A percentile compares a stretch with the other conserved stretches of the same genome.
Conservation (phyloP, 805 yeast species). For the Wickerhamiella galacta region DNA sequence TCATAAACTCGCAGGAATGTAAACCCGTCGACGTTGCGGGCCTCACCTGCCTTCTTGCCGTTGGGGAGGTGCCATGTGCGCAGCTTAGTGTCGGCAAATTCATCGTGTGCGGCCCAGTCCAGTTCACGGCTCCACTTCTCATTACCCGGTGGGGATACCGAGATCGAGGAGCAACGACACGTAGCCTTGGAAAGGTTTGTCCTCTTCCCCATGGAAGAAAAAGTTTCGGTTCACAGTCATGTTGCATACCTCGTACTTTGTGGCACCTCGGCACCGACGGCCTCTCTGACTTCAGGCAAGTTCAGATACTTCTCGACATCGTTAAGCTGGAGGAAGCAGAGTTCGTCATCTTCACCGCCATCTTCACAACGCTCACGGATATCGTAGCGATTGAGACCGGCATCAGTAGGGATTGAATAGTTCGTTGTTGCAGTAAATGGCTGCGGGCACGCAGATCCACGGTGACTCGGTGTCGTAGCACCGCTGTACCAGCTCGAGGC, state of each 20-base stretch:
- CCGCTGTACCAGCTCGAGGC: slow-evolving; percentile 49
- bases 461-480: slow-evolving; percentile 60
- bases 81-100: slow-evolving; percentile 26
- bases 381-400: slow-evolving; percentile 80
- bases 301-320: slow-evolving; percentile 65
- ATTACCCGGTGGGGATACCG: slow-evolving; percentile 69
- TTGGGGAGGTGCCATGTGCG: slow-evolving; percentile 17
- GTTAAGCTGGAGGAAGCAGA: slow-evolving; percentile 61
- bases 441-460: slow-evolving; percentile 80
- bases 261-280: slow-evolving; percentile 69
- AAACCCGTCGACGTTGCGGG: slow-evolving; percentile 42
- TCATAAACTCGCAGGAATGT: slow-evolving; percentile 67
- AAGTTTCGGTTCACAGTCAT: slow-evolving; percentile 63
- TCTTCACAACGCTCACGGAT: slow-evolving; percentile 48
- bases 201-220: slow-evolving; percentile 48
- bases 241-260: slow-evolving; percentile 65
- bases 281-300: slow-evolving; percentile 49
- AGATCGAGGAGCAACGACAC: slow-evolving; percentile 46
- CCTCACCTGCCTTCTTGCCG: slow-evolving; percentile 44
- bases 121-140: slow-evolving; percentile 62
- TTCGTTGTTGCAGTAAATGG: slow-evolving; percentile 60
- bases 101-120: slow-evolving; percentile 42
- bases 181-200: slow-evolving; percentile 41
- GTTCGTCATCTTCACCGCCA: slow-evolving; percentile 11
- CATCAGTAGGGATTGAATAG: slow-evolving; percentile 61